These are phyloP conservation scores for Ramularia endophylla DNA, from an alignment of 2,329 filamentous ascomycete species.

Conservation along the genomic window DNA sequence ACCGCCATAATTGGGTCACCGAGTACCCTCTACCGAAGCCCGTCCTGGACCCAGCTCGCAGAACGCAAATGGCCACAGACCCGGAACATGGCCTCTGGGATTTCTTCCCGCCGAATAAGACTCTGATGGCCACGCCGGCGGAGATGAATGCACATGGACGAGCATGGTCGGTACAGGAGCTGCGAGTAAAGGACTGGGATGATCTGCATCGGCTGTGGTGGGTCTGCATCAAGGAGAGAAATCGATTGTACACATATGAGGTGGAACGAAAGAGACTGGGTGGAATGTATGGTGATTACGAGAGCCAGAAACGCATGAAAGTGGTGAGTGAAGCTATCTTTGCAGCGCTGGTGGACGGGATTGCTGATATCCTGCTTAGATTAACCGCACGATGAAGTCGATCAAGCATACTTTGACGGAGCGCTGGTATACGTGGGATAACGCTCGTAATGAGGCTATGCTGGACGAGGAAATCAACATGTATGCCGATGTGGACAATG, in stretches of 20 bases:
- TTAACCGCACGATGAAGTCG: slow-evolving; percentile 67
- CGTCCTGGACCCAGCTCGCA: slow-evolving; percentile 52
- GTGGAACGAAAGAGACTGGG: slow-evolving; percentile 62
- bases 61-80: slow-evolving; percentile 53
- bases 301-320: slow-evolving; percentile 57
- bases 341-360: slow-evolving; percentile 2
- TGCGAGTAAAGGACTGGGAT: slow-evolving; percentile 86
- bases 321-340: slow-evolving; percentile 51
- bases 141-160: slow-evolving; percentile 70
- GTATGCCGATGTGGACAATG: slow-evolving; percentile 31
- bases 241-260: slow-evolving; percentile 74
- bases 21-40: slow-evolving; percentile 69
- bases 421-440: slow-evolving; percentile 81
- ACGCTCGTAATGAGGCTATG: slow-evolving; percentile 61
- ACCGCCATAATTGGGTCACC: slow-evolving; percentile 47
- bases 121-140: slow-evolving; percentile 64
- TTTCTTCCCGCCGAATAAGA: slow-evolving; percentile 73
- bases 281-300: slow-evolving; percentile 60
- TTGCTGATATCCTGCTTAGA: slow-evolving; percentile 43
- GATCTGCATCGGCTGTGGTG: slow-evolving; percentile 92
- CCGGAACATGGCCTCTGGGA: slow-evolving; percentile 83
- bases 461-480: slow-evolving; percentile 63
- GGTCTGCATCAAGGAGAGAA: slow-evolving; percentile 86
- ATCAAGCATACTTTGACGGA: slow-evolving; percentile 86
- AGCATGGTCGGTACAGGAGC: slow-evolving; percentile 76